These are phyloP conservation scores for Fusarium cicatricum DNA, from an alignment of 2,329 filamentous ascomycete species.

Conservation along the genomic window DNA sequence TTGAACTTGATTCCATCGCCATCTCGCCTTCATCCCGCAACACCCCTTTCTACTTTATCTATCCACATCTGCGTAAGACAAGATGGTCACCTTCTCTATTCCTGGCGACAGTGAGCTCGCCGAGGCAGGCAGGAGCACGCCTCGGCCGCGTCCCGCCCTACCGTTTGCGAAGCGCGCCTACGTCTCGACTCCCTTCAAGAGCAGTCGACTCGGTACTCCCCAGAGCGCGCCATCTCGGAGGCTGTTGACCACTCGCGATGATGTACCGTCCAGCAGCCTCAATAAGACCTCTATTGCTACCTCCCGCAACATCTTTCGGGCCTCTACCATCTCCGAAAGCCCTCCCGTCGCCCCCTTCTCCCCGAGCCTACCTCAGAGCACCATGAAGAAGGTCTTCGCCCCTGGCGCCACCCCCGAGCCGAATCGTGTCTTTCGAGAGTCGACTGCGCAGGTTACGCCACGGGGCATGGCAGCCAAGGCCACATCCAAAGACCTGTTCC, in stretches of 20 bases:
- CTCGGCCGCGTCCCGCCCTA: slow-evolving; percentile 51
- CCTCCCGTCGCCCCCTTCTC: slow-evolving; percentile 51
- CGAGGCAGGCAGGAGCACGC: slow-evolving; percentile 46
- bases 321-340: slow-evolving; percentile 49
- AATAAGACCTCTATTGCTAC: slow-evolving; percentile 48
- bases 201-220: slow-evolving; percentile 50
- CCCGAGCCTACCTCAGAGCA: slow-evolving; percentile 54
- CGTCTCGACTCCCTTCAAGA: slow-evolving; percentile 49
- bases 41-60: slow-evolving; percentile 5
- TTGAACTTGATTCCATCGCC: slow-evolving; percentile 22
- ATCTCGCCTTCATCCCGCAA: slow-evolving; percentile 17
- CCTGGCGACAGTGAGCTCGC: slow-evolving; percentile 48
- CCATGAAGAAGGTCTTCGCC: slow-evolving; percentile 59
- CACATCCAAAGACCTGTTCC: slow-evolving; percentile 61
- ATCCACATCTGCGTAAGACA: slow-evolving; percentile 9
- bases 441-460: slow-evolving; percentile 56
- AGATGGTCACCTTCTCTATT: slow-evolving; percentile 52
- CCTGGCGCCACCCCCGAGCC: slow-evolving; percentile 55
- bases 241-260: slow-evolving; percentile 48
- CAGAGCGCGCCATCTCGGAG: slow-evolving; percentile 50
- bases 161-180: slow-evolving; percentile 55
- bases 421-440: slow-evolving; percentile 54
- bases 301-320: slow-evolving; percentile 53
- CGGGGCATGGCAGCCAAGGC: slow-evolving; percentile 60
- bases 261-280: slow-evolving; percentile 47